Conservation (phyloP, 2,329 filamentous ascomycete species). For the Didymella segeticola region DNA sequence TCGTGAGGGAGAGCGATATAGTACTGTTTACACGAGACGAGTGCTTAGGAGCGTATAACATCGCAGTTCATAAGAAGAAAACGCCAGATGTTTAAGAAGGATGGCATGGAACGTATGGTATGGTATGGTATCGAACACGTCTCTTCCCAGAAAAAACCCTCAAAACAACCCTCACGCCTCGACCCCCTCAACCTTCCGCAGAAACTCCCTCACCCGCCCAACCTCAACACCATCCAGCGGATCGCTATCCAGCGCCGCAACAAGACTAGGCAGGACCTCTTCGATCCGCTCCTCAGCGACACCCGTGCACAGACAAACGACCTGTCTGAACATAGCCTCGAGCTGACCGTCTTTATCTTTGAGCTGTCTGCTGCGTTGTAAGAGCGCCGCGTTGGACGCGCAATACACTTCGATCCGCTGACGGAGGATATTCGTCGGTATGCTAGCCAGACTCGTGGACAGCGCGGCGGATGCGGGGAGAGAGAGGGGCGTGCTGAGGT, state of each 20-base stretch:
- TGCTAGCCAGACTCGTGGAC: conserved; percentile 47
- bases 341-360: conserved; percentile 82
- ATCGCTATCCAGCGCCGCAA: conserved; percentile 90
- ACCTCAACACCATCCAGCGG: conserved; percentile 72
- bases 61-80: no score
- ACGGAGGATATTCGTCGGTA: conserved; percentile 56
- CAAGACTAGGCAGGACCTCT: conserved; percentile 75
- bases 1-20: no score
- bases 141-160: no score
- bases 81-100: no score
- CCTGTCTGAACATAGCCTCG: conserved; percentile 85
- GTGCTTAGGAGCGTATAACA: no score
- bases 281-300: conserved; percentile 82
- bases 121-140: neutral
- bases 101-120: no score
- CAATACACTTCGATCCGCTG: conserved; percentile 75
- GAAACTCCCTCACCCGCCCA: conserved; percentile 76
- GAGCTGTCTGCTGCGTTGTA: conserved; percentile 72
- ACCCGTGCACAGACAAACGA: conserved; percentile 85
- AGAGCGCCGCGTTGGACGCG: conserved; percentile 70
- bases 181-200: conserved; percentile 76
- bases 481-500: conserved; percentile 36
- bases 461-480: conserved; percentile 43
- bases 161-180: conserved; percentile 31
- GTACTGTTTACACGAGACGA: no score